A percentile compares a stretch with the other conserved stretches of the same genome.
These are phyloP conservation scores for Tuber borchii DNA, from an alignment of 495 filamentous ascomycete genomes.

Conservation along the genomic window DNA sequence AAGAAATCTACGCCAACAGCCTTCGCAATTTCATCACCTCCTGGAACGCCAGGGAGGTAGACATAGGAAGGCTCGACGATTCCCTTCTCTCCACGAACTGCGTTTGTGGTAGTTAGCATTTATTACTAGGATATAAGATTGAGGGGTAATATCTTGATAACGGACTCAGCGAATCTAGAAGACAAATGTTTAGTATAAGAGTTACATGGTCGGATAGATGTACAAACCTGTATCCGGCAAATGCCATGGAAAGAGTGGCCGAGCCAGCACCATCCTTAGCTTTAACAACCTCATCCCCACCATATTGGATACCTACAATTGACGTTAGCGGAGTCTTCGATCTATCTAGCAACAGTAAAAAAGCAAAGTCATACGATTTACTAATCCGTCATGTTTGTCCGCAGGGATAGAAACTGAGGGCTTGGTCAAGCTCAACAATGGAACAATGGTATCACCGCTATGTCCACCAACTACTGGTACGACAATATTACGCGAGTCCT, in stretches of 20 bases:
- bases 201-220: not conserved
- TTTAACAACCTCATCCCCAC: slow-evolving; percentile 96
- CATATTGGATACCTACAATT: slow-evolving; percentile 75
- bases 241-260: slow-evolving; percentile 96
- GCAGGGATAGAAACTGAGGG: slow-evolving; percentile 71
- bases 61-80: slow-evolving; percentile 91
- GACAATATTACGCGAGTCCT: slow-evolving; percentile 69
- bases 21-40: slow-evolving; percentile 76
- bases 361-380: slow-evolving; percentile 59
- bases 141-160: slow-evolving; percentile 56
- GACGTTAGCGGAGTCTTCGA: slow-evolving; percentile 13
- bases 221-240: slow-evolving; percentile 78
- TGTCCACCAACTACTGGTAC: slow-evolving; percentile 95
- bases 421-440: slow-evolving; percentile 85
- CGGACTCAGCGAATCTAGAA: slow-evolving; percentile 76
- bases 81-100: slow-evolving; percentile 75
- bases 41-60: slow-evolving; percentile 82
- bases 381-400: slow-evolving; percentile 76
- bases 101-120: slow-evolving; percentile 40
- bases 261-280: slow-evolving; percentile 95
- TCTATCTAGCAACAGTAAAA: not conserved
- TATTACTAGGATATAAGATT: not conserved
- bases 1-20: slow-evolving; percentile 76
- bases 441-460: slow-evolving; percentile 95
- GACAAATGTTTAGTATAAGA: slow-evolving; percentile 36